Conservation (phyloP, 805 yeast species). For the Lipomyces orientalis region DNA sequence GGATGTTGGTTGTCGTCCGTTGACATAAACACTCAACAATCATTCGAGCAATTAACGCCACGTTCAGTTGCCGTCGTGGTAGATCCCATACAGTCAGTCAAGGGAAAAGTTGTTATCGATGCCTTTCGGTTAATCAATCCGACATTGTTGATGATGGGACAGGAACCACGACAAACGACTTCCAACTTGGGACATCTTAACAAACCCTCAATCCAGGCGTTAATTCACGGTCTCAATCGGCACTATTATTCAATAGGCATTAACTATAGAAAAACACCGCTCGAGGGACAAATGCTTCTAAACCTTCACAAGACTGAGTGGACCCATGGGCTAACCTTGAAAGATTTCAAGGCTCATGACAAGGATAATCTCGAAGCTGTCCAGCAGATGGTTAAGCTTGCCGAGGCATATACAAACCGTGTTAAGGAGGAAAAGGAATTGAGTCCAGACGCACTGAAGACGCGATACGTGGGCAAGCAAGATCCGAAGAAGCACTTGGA, state of each 20-base stretch:
- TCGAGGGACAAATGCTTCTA: slow-evolving; percentile 91
- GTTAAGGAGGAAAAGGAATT: slow-evolving; percentile 91
- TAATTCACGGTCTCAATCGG: slow-evolving; percentile 95
- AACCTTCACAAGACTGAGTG: slow-evolving; percentile 94
- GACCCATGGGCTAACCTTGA: slow-evolving; percentile 87
- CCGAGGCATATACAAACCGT: slow-evolving; percentile 85
- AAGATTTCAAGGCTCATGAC: slow-evolving; percentile 79
- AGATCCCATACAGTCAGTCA: slow-evolving; percentile 98
- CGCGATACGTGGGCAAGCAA: slow-evolving; percentile 97
- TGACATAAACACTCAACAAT: slow-evolving; percentile 96
- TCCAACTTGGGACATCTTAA: slow-evolving; percentile 93
- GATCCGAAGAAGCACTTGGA: slow-evolving; percentile 97
- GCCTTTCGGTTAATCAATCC: slow-evolving; percentile 95
- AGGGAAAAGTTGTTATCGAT: slow-evolving; percentile 98
- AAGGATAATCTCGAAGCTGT: slow-evolving; percentile 74
- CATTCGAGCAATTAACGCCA: slow-evolving; percentile 92
- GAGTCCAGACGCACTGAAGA: slow-evolving; percentile 84
- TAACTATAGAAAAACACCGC: slow-evolving; percentile 88
- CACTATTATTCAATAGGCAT: slow-evolving; percentile 95
- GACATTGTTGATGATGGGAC: slow-evolving; percentile 87
- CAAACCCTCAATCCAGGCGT: slow-evolving; percentile 95
- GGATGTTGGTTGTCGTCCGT: slow-evolving; percentile 99
- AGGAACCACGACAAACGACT: slow-evolving; percentile 97
- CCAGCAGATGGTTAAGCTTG: slow-evolving; percentile 82
- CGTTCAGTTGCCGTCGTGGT: slow-evolving; percentile 98